These are phyloP conservation scores for Neonectria coccinea DNA, from an alignment of 2,329 filamentous ascomycete species.

Conservation along the genomic window DNA sequence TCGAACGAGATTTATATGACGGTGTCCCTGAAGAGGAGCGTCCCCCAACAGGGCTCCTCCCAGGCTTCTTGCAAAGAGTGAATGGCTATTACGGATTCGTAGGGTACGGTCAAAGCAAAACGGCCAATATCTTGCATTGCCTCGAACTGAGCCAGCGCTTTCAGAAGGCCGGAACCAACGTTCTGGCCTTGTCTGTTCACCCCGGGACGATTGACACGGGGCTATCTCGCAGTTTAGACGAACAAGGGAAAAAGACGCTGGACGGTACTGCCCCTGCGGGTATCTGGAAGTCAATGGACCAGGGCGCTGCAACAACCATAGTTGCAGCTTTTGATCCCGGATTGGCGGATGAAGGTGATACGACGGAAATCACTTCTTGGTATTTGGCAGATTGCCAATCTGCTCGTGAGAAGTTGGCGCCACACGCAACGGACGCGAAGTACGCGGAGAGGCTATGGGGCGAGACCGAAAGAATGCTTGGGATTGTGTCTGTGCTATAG, in stretches of 20 bases:
- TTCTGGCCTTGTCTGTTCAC: slow-evolving; percentile 33
- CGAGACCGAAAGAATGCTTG: slow-evolving; percentile 27
- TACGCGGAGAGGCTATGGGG: slow-evolving; percentile 35
- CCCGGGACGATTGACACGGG: slow-evolving; percentile 35
- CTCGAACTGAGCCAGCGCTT: slow-evolving; percentile 30
- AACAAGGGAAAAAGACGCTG: slow-evolving; percentile 21
- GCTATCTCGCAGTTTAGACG: slow-evolving; percentile 16
- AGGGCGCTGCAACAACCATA: slow-evolving; percentile 34
- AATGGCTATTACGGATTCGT: slow-evolving; percentile 37
- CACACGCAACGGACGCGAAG: slow-evolving; percentile 20
- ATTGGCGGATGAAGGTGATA: slow-evolving; percentile 4
- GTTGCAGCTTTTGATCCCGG: slow-evolving; percentile 37
- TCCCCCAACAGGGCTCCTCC: slow-evolving; percentile 4
- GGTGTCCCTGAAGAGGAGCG: slow-evolving; percentile 25
- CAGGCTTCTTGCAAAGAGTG: slow-evolving; percentile 22
- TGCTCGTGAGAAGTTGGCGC: slow-evolving; percentile 12
- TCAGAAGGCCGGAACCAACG: neutral
- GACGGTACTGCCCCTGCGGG: slow-evolving; percentile 23
- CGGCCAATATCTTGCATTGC: slow-evolving; percentile 45
- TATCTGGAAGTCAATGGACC: slow-evolving; percentile 27
- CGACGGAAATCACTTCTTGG: neutral
- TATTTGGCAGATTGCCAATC: slow-evolving; percentile 36
- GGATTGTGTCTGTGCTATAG: slow-evolving; percentile 6
- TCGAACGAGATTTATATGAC: slow-evolving; percentile 36
- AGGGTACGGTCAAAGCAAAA: slow-evolving; percentile 47